These are phyloP conservation scores for Fusarium gaditjirri DNA, from an alignment of 2,329 filamentous ascomycete genomes.

Conservation along the genomic window DNA sequence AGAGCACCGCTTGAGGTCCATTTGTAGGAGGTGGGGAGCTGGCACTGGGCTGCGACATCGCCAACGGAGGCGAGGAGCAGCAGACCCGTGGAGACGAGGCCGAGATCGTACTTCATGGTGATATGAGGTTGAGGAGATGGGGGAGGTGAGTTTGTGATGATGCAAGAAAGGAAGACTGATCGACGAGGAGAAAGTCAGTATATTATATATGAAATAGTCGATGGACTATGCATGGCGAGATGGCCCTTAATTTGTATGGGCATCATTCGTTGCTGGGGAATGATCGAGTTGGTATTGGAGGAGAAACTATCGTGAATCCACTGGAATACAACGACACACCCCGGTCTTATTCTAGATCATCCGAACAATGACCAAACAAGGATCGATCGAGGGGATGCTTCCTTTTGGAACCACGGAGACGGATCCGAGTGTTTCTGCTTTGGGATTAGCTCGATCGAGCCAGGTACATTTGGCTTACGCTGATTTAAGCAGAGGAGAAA, in stretches of 20 bases:
- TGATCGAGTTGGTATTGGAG: background rate
- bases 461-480: background rate
- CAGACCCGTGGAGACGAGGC: background rate
- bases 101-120: slow-evolving; percentile 8
- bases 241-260: background rate
- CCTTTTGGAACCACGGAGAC: slow-evolving; percentile 23
- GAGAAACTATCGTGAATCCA: background rate
- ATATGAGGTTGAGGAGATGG: background rate
- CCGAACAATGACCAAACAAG: slow-evolving; percentile 4
- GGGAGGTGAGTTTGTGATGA: background rate
- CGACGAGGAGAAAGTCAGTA: background rate
- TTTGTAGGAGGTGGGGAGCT: slow-evolving; percentile 3
- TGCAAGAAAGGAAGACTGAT: background rate
- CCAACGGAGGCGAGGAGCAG: slow-evolving; percentile 14
- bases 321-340: background rate
- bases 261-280: background rate
- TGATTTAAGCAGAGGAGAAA: background rate
- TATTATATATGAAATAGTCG: background rate
- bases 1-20: slow-evolving; percentile 3
- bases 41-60: slow-evolving; percentile 8
- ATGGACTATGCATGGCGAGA: background rate
- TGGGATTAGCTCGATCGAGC: slow-evolving; percentile 11
- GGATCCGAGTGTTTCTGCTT: slow-evolving; percentile 11
- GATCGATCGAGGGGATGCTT: background rate
- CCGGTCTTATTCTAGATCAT: slow-evolving; percentile 10